phyloP scores from a whole-genome alignment of 805 yeast species.

The Wickerhamiella hasegawae region DNA sequence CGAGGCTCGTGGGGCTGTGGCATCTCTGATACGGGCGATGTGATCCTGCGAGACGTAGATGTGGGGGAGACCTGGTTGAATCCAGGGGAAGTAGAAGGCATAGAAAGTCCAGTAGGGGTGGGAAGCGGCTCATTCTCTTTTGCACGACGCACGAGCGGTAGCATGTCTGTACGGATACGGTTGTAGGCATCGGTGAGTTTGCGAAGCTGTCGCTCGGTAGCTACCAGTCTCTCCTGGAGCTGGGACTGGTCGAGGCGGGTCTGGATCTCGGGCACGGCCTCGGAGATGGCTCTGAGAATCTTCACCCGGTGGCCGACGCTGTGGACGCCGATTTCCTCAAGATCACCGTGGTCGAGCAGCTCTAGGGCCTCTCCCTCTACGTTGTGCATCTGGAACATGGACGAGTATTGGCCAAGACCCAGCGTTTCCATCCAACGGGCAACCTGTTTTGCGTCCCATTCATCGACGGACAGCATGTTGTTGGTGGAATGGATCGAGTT shows the following conservation, averaged over 20 bases:
- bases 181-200: slow-evolving; percentile 37
- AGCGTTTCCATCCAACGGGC: slow-evolving; percentile 4
- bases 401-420: slow-evolving; percentile 9
- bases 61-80: slow-evolving; percentile 10
- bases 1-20: not conserved
- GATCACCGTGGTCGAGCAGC: slow-evolving; percentile 50
- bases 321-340: slow-evolving; percentile 53
- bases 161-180: slow-evolving; percentile 44
- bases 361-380: slow-evolving; percentile 62
- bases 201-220: slow-evolving; percentile 23
- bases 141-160: slow-evolving; percentile 43
- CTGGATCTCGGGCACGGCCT: slow-evolving; percentile 1
- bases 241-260: slow-evolving; percentile 6
- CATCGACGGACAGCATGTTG: slow-evolving; percentile 3
- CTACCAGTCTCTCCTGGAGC: slow-evolving; percentile 20
- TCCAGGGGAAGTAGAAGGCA: not conserved
- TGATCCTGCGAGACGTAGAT: slow-evolving; percentile 4
- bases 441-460: slow-evolving; percentile 6
- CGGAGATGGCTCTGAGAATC: slow-evolving; percentile 37
- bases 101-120: slow-evolving; percentile 31
- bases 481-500: no score
- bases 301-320: slow-evolving; percentile 39
- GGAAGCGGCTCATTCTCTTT: slow-evolving; percentile 56
- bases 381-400: slow-evolving; percentile 35
- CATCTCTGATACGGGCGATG: not conserved